Conservation (phyloP, 2,329 filamentous ascomycete genomes). For the Podosphaera leucotricha region DNA sequence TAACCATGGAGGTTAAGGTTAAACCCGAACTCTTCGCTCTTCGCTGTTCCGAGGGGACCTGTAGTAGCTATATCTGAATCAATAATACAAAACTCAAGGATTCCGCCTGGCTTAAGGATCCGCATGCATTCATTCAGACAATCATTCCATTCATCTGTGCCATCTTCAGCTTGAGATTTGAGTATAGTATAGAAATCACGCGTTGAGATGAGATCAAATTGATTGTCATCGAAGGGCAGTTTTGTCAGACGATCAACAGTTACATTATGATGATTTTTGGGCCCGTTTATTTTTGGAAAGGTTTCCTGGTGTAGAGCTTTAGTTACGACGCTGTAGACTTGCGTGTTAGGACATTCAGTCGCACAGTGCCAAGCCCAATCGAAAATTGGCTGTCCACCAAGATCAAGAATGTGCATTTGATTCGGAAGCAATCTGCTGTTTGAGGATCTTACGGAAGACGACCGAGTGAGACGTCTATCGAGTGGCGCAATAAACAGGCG, state of each 20-base stretch:
- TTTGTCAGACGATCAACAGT: slow-evolving; percentile 53
- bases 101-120: slow-evolving; percentile 71
- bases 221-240: slow-evolving; percentile 62
- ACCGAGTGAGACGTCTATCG: slow-evolving; percentile 33
- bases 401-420: slow-evolving; percentile 53
- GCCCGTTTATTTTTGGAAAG: slow-evolving; percentile 57
- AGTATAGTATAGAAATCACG: slow-evolving; percentile 69
- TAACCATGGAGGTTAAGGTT: slow-evolving; percentile 75
- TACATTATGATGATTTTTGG: slow-evolving; percentile 67
- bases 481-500: slow-evolving; percentile 39
- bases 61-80: slow-evolving; percentile 79
- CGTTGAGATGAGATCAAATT: slow-evolving; percentile 82
- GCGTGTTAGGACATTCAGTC: slow-evolving; percentile 59
- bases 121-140: slow-evolving; percentile 73
- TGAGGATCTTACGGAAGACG: slow-evolving; percentile 25
- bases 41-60: slow-evolving; percentile 54
- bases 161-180: slow-evolving; percentile 44
- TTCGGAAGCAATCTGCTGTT: slow-evolving; percentile 23
- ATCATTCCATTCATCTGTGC: slow-evolving; percentile 66
- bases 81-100: slow-evolving; percentile 72
- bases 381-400: slow-evolving; percentile 62
- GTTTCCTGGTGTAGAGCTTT: slow-evolving; percentile 45
- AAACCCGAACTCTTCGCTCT: slow-evolving; percentile 80
- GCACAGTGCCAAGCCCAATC: slow-evolving; percentile 96
- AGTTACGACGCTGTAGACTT: slow-evolving; percentile 70